Evolutionary conservation across 2,329 filamentous ascomycete species (phyloP), one percentile per base, ranked within the genome.

Genomic region (Ceratocystis papillata): DNA sequence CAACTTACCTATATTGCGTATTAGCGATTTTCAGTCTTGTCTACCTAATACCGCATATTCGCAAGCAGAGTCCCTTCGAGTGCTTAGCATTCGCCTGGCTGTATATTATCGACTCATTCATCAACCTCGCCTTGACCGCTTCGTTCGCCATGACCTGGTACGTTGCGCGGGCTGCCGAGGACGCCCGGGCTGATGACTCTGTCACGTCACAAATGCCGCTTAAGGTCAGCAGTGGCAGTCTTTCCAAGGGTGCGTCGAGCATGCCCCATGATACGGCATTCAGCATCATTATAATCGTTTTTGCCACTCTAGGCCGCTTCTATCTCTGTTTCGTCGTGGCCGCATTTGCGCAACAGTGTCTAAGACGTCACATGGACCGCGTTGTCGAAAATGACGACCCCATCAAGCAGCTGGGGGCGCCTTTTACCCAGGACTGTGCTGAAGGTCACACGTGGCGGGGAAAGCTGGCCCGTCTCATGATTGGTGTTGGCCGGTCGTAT

Each of bases 1-100:
- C 88, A 67, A 94, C 95, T 81, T 96, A 96, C 80, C 81, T 96
- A 62, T 96, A 96, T 80, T 94, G 89, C 30, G 81, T 94, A 68
- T 71, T 83, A 69, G 82, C 88, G 33, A 84, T 96, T 69, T 79
- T 81, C 69, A 76, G 88, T 59, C 82, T 89, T 70, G 80, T 83
- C 63, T 82, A 85, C 71, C 85, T 96, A 61, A 82, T 89, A 72
- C 88, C 88, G 62, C 87, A 94, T 74, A 89, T 96, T 73, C 87
- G 89, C 69, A 82, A 84, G 71, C 87, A 90, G 72, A 86, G 83
- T 37, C 88, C 90, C 0, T 83, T 96, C 66, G 86, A 95, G 72
- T 89, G 86, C 71, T 80, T 96, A 30, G 83, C 85, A 1, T 83
- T 96, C 64, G 90, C 90, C 2, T 96, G 90, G 82, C 80, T 96